Percentiles rank a stretch among this genome's conserved stretches.
phyloP scores from a whole-genome alignment of 2,329 filamentous ascomycete genomes.

The Diaporthe citrichinensis region DNA sequence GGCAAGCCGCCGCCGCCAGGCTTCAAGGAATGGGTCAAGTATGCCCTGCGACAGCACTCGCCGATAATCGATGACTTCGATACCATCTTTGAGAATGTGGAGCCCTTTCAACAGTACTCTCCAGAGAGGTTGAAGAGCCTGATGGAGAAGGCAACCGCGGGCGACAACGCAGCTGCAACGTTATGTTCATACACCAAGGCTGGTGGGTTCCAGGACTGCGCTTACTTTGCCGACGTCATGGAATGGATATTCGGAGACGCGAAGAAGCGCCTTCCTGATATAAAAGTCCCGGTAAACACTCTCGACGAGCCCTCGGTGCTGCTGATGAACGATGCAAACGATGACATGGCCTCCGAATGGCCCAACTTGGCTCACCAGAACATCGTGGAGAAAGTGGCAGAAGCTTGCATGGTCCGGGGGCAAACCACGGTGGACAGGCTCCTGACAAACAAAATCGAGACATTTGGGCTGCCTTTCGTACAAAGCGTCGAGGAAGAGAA shows the following conservation, averaged over 20 bases:
- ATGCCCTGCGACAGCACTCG: conserved; percentile 55
- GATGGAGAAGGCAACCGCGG: conserved; percentile 47
- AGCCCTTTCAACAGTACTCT: conserved; percentile 57
- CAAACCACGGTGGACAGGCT: conserved; percentile 5
- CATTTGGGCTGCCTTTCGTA: conserved; percentile 55
- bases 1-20: conserved; percentile 59
- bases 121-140: conserved; percentile 50
- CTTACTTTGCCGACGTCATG: conserved; percentile 53
- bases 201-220: conserved; percentile 51
- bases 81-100: conserved; percentile 55
- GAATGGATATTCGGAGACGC: conserved; percentile 47
- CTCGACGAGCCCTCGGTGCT: conserved; percentile 64
- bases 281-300: conserved; percentile 61
- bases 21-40: conserved; percentile 62
- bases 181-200: conserved; percentile 52
- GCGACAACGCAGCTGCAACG: conserved; percentile 54
- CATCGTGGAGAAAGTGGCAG: conserved; percentile 45
- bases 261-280: conserved; percentile 50
- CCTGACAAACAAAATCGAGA: conserved; percentile 38
- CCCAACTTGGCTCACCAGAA: conserved; percentile 42
- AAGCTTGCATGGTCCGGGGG: conserved; percentile 22
- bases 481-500: conserved; percentile 46
- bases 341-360: conserved; percentile 13
- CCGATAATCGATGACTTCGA: conserved; percentile 67
- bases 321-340: conserved; percentile 46